phyloP scores from a whole-genome alignment of 371 early-diverging fungal genomes.

The Mucor lusitanicus region DNA sequence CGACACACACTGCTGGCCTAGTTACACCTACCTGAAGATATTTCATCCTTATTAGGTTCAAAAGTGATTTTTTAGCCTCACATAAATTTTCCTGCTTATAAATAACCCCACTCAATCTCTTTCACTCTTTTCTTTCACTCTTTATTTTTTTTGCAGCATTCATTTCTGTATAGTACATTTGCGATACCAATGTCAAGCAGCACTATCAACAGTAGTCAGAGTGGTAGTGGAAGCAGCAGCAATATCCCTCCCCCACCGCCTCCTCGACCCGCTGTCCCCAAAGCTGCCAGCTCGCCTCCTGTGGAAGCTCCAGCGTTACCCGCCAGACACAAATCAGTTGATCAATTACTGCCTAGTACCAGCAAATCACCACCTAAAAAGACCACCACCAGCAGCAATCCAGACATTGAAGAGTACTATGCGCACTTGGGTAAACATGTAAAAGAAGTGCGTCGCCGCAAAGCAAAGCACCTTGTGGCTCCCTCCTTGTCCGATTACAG shows the following conservation, averaged over 20 bases:
- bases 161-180: background rate
- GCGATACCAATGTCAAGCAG: background rate
- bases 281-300: background rate
- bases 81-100: background rate
- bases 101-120: background rate
- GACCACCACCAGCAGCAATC: too few relatives aligned
- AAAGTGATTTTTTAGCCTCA: background rate
- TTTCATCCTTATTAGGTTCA: background rate
- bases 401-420: slow-evolving; percentile 15
- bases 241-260: background rate
- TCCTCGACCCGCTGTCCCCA: background rate
- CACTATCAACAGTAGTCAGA: background rate
- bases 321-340: slow-evolving; percentile 5
- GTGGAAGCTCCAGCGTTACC: slow-evolving; percentile 4
- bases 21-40: background rate
- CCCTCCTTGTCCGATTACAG: slow-evolving; percentile 23
- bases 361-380: background rate
- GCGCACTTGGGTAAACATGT: slow-evolving; percentile 38
- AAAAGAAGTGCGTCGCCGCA: slow-evolving; percentile 25
- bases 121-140: background rate
- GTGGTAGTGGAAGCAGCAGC: background rate
- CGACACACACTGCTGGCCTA: background rate
- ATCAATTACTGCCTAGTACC: background rate
- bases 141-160: background rate
- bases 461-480: background rate